phyloP scores from a whole-genome alignment of 1,284 basidiomycete genomes.

The Rhodotorula sp. region DNA sequence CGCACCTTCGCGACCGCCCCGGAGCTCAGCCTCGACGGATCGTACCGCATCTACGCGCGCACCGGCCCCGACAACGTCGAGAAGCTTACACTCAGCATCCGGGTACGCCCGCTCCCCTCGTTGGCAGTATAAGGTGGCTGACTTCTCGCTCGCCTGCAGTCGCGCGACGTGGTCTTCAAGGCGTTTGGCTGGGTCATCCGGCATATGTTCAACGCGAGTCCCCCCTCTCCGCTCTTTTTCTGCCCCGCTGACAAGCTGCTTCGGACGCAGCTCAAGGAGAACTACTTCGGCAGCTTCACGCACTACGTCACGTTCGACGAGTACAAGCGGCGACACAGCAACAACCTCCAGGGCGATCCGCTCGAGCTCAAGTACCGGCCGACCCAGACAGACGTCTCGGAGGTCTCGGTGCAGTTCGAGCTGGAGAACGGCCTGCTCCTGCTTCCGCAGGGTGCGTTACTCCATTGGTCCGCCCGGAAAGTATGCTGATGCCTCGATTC shows the following conservation, averaged over 20 bases:
- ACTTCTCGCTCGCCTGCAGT: slow-evolving; percentile 37
- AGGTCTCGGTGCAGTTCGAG: slow-evolving; percentile 66
- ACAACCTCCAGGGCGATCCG: slow-evolving; percentile 68
- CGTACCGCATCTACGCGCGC: slow-evolving; percentile 72
- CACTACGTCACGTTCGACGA: slow-evolving; percentile 84
- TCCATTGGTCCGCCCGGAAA: background rate
- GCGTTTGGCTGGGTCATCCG: slow-evolving; percentile 81
- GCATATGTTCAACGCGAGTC: slow-evolving; percentile 71
- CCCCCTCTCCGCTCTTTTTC: too few species aligned
- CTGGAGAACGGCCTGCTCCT: slow-evolving; percentile 63
- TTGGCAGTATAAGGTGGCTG: background rate
- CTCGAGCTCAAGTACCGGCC: slow-evolving; percentile 73
- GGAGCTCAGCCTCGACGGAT: slow-evolving; percentile 64
- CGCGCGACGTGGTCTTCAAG: slow-evolving; percentile 64
- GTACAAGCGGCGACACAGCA: slow-evolving; percentile 68
- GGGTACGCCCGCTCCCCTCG: slow-evolving; percentile 56
- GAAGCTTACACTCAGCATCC: slow-evolving; percentile 68
- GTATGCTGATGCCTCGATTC: background rate
- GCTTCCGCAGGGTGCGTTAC: slow-evolving; percentile 60
- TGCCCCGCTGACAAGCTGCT: fast-evolving
- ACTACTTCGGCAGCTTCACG: slow-evolving; percentile 86
- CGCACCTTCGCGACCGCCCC: slow-evolving; percentile 63
- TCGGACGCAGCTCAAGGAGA: background rate
- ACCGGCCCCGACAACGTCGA: slow-evolving; percentile 72
- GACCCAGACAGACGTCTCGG: slow-evolving; percentile 78